Conservation (phyloP, 2,329 filamentous ascomycete genomes). For the Remersonia thermophila region DNA sequence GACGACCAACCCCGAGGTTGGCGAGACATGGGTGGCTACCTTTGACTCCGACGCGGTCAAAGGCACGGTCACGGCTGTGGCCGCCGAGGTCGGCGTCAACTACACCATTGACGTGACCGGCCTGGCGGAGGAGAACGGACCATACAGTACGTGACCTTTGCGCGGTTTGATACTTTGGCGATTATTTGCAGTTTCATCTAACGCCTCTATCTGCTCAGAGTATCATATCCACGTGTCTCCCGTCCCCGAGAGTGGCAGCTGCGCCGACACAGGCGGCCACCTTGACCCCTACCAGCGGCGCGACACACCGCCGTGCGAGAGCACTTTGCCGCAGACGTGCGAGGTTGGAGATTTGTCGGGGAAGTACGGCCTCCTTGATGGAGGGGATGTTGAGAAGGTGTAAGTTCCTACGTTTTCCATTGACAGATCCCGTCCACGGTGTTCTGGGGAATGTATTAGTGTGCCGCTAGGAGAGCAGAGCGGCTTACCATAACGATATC, state of each 20-base stretch:
- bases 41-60: conserved; percentile 15
- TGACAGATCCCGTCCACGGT: too few species aligned
- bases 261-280: conserved; percentile 39
- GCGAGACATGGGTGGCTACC: conserved; percentile 14
- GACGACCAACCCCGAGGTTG: conserved; percentile 16
- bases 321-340: conserved; percentile 36
- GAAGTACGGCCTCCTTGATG: conserved; percentile 40
- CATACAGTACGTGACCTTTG: conserved; percentile 12
- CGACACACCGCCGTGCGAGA: conserved; percentile 36
- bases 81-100: conserved; percentile 14
- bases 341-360: conserved; percentile 49
- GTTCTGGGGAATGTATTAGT: too few species aligned
- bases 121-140: conserved; percentile 13
- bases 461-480: too few species aligned
- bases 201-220: conserved; percentile 20
- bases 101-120: conserved; percentile 16
- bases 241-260: conserved; percentile 41
- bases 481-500: too few species aligned
- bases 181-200: background rate
- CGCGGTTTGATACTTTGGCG: background rate
- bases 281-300: conserved; percentile 44
- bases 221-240: conserved; percentile 47
- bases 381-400: conserved; percentile 15
- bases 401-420: too few species aligned
- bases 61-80: conserved; percentile 15